phyloP scores from a whole-genome alignment of 192 early-diverging fungal genomes.

The Backusella liffmaniae region DNA sequence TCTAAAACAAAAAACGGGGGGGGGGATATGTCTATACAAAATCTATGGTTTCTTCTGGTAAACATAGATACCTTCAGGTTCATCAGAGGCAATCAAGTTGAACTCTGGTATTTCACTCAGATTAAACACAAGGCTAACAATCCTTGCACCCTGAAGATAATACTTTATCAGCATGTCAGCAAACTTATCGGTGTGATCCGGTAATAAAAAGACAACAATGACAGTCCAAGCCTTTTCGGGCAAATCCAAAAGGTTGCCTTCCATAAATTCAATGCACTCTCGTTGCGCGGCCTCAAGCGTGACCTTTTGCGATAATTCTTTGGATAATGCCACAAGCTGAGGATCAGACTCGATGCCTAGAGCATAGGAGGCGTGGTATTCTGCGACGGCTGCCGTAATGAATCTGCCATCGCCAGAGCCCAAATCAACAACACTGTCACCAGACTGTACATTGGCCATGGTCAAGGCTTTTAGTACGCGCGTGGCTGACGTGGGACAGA shows the following conservation, averaged over 20 bases:
- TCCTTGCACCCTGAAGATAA: conserved; percentile 45
- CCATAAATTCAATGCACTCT: conserved; percentile 34
- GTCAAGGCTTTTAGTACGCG: conserved; percentile 47
- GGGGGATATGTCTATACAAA: not conserved
- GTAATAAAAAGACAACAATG: conserved; percentile 51
- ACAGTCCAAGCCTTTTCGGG: conserved; percentile 43
- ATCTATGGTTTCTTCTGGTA: conserved; percentile 33
- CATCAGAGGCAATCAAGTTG: conserved; percentile 37
- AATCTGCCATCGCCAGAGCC: conserved; percentile 62
- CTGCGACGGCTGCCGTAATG: conserved; percentile 46
- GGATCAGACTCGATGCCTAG: conserved; percentile 55
- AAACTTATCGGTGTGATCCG: conserved; percentile 46
- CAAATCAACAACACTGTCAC: conserved; percentile 53
- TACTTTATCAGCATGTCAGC: conserved; percentile 44
- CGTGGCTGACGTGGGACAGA: conserved; percentile 53
- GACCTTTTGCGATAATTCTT: conserved; percentile 31
- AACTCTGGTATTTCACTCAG: conserved; percentile 47
- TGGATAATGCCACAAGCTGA: conserved; percentile 42
- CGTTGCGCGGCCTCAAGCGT: conserved; percentile 13
- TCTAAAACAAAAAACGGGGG: not conserved
- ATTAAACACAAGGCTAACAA: conserved; percentile 53
- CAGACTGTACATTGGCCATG: conserved; percentile 39
- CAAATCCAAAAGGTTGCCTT: conserved; percentile 39
- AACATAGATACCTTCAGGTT: conserved; percentile 48
- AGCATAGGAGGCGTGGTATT: conserved; percentile 42